Conservation (phyloP, 257 asterid genomes). For the Nicotiana otophora region DNA sequence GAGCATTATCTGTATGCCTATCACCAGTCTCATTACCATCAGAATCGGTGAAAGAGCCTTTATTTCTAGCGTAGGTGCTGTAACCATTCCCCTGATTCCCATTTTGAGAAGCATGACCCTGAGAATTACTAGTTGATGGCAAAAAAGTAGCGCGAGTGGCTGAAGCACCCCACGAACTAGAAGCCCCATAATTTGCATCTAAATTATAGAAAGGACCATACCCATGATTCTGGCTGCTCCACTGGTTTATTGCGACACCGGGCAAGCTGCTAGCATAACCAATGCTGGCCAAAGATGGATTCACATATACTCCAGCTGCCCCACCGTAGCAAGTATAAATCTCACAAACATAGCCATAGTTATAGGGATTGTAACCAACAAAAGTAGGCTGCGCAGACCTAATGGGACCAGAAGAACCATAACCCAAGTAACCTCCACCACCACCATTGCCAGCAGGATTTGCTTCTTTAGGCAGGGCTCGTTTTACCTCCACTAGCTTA, state of each 20-base stretch:
- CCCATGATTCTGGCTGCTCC: conserved; percentile 68
- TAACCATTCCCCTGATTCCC: conserved; percentile 75
- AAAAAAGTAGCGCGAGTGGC: conserved; percentile 31
- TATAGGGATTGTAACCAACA: conserved; percentile 40
- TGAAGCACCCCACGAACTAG: conserved; percentile 51
- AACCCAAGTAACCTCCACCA: conserved; percentile 56
- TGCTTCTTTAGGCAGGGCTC: conserved; percentile 85
- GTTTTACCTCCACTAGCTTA: conserved; percentile 89
- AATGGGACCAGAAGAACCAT: conserved; percentile 55
- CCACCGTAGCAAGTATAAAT: conserved; percentile 19
- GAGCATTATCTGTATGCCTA: conserved; percentile 60
- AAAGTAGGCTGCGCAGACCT: conserved; percentile 48
- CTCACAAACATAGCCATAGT: conserved; percentile 24
- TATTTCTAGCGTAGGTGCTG: conserved; percentile 56
- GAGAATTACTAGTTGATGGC: conserved; percentile 57
- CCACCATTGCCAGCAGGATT: conserved; percentile 59
- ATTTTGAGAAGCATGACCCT: conserved; percentile 52
- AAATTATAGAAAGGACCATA: conserved; percentile 32
- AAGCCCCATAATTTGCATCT: conserved; percentile 46
- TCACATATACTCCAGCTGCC: conserved; percentile 53
- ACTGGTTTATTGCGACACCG: conserved; percentile 51
- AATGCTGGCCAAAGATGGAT: conserved; percentile 37
- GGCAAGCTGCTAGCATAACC: conserved; percentile 52
- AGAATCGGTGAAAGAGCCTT: conserved; percentile 24
- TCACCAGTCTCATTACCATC: conserved; percentile 53